Base-by-base conservation (phyloP, 2,329 filamentous ascomycete species). In the Phialophora macrospora region DNA sequence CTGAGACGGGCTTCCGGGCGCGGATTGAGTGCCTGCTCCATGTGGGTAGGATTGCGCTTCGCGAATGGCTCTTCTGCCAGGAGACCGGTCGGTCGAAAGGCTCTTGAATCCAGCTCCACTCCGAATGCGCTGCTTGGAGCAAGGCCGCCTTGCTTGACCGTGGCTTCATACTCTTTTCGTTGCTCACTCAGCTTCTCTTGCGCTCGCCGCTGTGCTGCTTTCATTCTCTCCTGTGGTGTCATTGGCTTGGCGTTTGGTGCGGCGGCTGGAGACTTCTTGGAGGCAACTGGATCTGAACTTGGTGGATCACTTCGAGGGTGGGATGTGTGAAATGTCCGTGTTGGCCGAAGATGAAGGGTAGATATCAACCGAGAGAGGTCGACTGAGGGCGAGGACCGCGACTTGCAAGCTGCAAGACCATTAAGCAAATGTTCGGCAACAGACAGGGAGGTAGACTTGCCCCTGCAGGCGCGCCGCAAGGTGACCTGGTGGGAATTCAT, bases 21-120 rank as follows among this genome's bases (percentile, higher is more conserved):
- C 4, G 95, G 95, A 76, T 97, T 90, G 55, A 92, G 79, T 30
- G 85, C 85, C 63, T 85, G 81, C 63, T 85, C 84, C 81, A 90
- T 85, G 71, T 84, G 83, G 44, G 82, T 73, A 41, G 75, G 78
- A 72, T 85, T 82, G 57, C 81, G 81, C 26, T 75, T 55, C 46
- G 75, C 74, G 28, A 80, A 68, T 5, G 71, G 63, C 8, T 69
- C 34, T 38, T 64, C 52, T 2, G 38, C 57, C 24, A 71, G 20
- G 1, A 49, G 41, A 30, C 55, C 55, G 24, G 56, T 38, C 9
- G 26, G 28, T n/a, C 61, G 34, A 26, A 59, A 28, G 12, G 30
- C 44, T 30, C 51, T 26, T n/a, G 38, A 28, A 73, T 74, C 24
- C 68, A 73, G 24, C 71, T 66, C 58, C 63, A 32, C 41, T 20